phyloP scores from a whole-genome alignment of 805 yeast genomes.

The Kockiozyma suomiensis region DNA sequence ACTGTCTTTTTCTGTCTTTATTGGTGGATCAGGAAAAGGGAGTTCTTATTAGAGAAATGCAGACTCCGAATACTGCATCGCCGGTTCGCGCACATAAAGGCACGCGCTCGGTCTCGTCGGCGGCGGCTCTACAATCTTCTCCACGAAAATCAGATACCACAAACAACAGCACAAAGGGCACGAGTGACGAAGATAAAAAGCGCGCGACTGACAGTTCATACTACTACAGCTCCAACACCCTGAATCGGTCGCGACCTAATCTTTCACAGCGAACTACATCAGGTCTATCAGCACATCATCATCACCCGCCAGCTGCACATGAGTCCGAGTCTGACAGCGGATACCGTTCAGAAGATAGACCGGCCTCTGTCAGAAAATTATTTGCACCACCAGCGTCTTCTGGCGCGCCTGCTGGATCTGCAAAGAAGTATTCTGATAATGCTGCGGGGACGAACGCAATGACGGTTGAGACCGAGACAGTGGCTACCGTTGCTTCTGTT shows the following conservation, averaged over 20 bases:
- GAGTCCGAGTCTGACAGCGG: conserved; percentile 31
- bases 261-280: background rate
- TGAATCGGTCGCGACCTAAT: background rate
- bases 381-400: conserved; percentile 2
- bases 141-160: background rate
- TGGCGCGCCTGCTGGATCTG: conserved; percentile 6
- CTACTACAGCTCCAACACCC: background rate
- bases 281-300: background rate
- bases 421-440: conserved; percentile 15
- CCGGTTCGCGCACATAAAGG: background rate
- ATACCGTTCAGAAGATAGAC: conserved; percentile 27
- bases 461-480: conserved; percentile 67
- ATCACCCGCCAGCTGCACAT: background rate
- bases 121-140: background rate
- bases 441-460: conserved; percentile 38
- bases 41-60: no score
- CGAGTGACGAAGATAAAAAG: background rate
- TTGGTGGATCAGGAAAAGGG: no score
- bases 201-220: background rate
- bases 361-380: conserved; percentile 17
- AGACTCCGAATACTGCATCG: background rate
- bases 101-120: background rate
- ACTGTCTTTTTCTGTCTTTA: no score
- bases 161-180: background rate
- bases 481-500: conserved; percentile 51